Conservation (phyloP, 2,329 filamentous ascomycete genomes). For the Cladophialophora chaetospira region DNA sequence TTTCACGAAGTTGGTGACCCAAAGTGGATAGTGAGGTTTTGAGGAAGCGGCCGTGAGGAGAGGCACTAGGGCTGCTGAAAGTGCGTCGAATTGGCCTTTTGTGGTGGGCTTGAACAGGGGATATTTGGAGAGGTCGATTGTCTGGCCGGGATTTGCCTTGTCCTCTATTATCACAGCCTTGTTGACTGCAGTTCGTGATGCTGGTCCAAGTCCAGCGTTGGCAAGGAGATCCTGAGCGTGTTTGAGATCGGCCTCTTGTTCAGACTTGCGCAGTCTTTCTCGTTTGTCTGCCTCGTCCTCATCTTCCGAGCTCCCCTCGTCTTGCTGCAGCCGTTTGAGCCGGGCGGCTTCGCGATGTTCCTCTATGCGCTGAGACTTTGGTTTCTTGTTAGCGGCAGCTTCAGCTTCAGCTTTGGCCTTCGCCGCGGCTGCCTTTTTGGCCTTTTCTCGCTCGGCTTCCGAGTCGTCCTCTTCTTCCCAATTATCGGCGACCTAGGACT, state of each 20-base stretch:
- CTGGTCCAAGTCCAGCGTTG: constrained; percentile 70
- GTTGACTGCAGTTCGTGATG: constrained; percentile 64
- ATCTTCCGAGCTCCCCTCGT: constrained; percentile 65
- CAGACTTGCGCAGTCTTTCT: constrained; percentile 72
- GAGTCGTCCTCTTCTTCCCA: constrained; percentile 98
- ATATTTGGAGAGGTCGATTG: constrained; percentile 77
- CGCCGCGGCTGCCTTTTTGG: constrained; percentile 77
- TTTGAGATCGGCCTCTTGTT: constrained; percentile 84
- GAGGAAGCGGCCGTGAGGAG: constrained; percentile 73
- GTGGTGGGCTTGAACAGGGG: constrained; percentile 86
- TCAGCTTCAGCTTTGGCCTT: constrained; percentile 89
- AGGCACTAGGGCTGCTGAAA: constrained; percentile 77
- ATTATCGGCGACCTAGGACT: constrained; percentile 77
- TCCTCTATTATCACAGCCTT: constrained; percentile 71
- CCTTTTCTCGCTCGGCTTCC: constrained; percentile 94
- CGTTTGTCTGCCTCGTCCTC: constrained; percentile 73
- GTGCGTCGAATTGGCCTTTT: constrained; percentile 79
- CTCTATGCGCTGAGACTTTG: constrained; percentile 80
- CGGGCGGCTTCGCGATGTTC: constrained; percentile 70
- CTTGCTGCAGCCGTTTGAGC: constrained; percentile 59
- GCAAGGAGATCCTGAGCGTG: constrained; percentile 92
- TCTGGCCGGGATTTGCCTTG: constrained; percentile 70
- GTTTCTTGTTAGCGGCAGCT: constrained; percentile 87
- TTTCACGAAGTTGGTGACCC: constrained; percentile 89
- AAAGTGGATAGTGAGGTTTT: constrained; percentile 87